Evolutionary conservation across 2,329 filamentous ascomycete species (phyloP).

Genomic region (Rhinocladiella similis): DNA sequence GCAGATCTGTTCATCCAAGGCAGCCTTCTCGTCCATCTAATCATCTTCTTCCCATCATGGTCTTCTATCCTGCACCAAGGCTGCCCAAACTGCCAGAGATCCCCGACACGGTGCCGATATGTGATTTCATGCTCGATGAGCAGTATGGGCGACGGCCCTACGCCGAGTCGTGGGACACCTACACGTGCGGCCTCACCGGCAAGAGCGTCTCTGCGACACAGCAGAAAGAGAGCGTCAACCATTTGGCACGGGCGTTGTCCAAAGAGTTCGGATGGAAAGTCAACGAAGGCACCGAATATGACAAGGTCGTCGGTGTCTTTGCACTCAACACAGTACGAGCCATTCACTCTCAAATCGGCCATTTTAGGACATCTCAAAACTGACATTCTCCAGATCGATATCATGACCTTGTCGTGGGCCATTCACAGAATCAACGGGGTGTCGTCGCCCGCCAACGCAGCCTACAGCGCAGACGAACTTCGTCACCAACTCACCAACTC

Average conservation of each 20-base stretch:
- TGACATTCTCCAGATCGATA: constrained; percentile 65
- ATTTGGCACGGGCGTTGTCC: constrained; percentile 65
- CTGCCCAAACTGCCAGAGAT: constrained; percentile 51
- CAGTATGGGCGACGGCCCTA: constrained; percentile 66
- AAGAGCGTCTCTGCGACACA: constrained; percentile 64
- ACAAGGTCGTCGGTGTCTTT: constrained; percentile 75
- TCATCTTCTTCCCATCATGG: neutral
- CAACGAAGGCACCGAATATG: constrained; percentile 72
- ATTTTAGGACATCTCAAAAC: neutral
- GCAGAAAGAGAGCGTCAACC: constrained; percentile 65
- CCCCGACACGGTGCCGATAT: constrained; percentile 72
- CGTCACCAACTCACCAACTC: constrained; percentile 71
- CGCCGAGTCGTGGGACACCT: constrained; percentile 65
- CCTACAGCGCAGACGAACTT: constrained; percentile 69
- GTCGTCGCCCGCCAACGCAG: constrained; percentile 72
- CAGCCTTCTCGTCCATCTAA: too few relatives aligned
- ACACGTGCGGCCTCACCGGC: constrained; percentile 75
- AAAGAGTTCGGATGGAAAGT: constrained; percentile 71
- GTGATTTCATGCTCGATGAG: constrained; percentile 75
- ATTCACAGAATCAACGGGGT: constrained; percentile 74
- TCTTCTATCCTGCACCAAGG: neutral
- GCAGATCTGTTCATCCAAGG: too few relatives aligned
- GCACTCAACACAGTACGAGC: constrained; percentile 71
- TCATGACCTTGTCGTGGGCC: constrained; percentile 70
- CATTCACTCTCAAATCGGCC: neutral